Percentiles rank a stretch among this genome's conserved stretches.
These are phyloP conservation scores for Diaporthe sp. DNA, from an alignment of 2,329 filamentous ascomycete genomes.

Conservation along the genomic window DNA sequence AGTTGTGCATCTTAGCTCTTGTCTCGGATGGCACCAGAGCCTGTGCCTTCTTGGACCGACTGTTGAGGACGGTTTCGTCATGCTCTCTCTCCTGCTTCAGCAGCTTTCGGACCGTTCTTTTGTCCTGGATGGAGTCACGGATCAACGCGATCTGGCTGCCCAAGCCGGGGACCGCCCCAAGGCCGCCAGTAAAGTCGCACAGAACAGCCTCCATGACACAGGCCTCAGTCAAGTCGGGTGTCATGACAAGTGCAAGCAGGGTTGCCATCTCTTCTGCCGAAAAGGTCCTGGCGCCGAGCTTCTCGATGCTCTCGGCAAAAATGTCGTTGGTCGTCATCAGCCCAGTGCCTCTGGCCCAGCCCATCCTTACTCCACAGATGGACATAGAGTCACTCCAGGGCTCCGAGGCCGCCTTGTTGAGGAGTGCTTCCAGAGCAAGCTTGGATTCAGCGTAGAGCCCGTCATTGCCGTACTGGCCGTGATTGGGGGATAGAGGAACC, in stretches of 20 bases:
- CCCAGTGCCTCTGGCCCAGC: conserved; percentile 43
- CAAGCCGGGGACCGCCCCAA: conserved; percentile 47
- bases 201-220: conserved; percentile 51
- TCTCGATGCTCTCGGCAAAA: conserved; percentile 53
- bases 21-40: conserved; percentile 32
- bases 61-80: conserved; percentile 15
- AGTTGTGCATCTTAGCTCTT: conserved; percentile 35
- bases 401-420: conserved; percentile 46
- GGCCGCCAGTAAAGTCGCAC: conserved; percentile 54
- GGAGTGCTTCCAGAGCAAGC: conserved; percentile 46
- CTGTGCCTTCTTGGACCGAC: conserved; percentile 44
- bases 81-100: conserved; percentile 1
- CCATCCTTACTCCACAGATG: conserved; percentile 52
- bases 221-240: conserved; percentile 46
- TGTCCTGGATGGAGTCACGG: conserved; percentile 41
- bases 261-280: conserved; percentile 56
- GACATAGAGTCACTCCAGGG: conserved; percentile 48
- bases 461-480: conserved; percentile 52
- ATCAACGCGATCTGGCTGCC: conserved; percentile 43
- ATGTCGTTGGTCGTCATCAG: conserved; percentile 56
- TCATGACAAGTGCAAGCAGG: conserved; percentile 50
- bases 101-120: conserved; percentile 39
- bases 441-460: conserved; percentile 55
- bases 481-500: conserved; percentile 54
- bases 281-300: conserved; percentile 53